Conservation (phyloP, 768 basidiomycete genomes). For the Boletus huronensis region DNA sequence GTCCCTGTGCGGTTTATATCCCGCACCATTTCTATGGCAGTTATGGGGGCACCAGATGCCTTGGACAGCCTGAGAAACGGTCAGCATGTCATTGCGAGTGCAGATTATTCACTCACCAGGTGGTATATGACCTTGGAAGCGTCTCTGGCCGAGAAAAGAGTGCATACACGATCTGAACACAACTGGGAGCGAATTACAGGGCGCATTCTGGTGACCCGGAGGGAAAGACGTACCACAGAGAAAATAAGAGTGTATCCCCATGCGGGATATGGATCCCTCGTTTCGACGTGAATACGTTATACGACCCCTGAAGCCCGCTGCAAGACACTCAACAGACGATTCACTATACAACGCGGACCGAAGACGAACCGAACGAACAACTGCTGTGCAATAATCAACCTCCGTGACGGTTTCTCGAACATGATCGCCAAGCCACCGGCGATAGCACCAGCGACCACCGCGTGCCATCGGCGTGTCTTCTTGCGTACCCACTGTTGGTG, state of each 20-base stretch:
- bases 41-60: slow-evolving; percentile 60
- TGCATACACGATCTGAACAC: slow-evolving; percentile 82
- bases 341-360: not conserved
- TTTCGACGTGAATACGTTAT: slow-evolving; percentile 71
- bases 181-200: slow-evolving; percentile 39
- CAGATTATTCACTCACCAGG: slow-evolving; percentile 49
- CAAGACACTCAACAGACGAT: not conserved
- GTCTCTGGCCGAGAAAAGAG: slow-evolving; percentile 80
- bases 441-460: slow-evolving; percentile 71
- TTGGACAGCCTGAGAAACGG: slow-evolving; percentile 59
- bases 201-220: not conserved
- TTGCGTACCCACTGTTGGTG: slow-evolving; percentile 63
- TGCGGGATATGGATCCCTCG: slow-evolving; percentile 71
- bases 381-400: slow-evolving; percentile 77
- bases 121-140: slow-evolving; percentile 69
- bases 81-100: not conserved
- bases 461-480: slow-evolving; percentile 72
- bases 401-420: slow-evolving; percentile 67
- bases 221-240: slow-evolving; percentile 50
- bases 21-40: slow-evolving; percentile 58
- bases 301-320: slow-evolving; percentile 88
- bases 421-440: slow-evolving; percentile 71
- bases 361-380: slow-evolving; percentile 70
- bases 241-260: slow-evolving; percentile 81
- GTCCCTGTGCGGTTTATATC: slow-evolving; percentile 55